Conservation (phyloP, 768 basidiomycete species). For the Hirschioporus abietinus region DNA sequence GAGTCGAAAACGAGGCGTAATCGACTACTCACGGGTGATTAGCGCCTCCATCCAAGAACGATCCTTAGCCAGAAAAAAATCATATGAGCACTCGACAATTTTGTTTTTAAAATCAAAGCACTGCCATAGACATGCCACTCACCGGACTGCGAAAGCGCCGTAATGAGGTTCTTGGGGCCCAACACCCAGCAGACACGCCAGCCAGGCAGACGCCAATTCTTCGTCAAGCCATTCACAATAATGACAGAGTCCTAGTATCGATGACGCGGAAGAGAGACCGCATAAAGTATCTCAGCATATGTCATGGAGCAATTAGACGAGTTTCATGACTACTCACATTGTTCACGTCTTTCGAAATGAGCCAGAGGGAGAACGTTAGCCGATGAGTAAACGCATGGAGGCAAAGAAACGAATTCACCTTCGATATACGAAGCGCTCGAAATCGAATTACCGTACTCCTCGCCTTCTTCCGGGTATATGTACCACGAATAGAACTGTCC, state of each 20-base stretch:
- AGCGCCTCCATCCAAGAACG: conserved; percentile 92
- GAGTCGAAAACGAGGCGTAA: not conserved
- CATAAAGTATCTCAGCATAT: not conserved
- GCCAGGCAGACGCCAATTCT: conserved; percentile 95
- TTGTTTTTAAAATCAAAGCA: not conserved
- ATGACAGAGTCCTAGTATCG: conserved; percentile 63
- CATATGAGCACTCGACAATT: conserved; percentile 2
- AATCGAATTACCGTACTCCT: conserved; percentile 70
- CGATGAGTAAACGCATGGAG: not conserved
- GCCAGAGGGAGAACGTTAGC: not conserved
- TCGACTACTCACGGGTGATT: conserved; percentile 71
- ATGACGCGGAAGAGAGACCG: too few species aligned
- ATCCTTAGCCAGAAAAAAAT: conserved; percentile 36
- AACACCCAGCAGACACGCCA: conserved; percentile 95
- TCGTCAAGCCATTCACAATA: conserved; percentile 90
- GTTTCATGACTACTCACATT: conserved; percentile 34
- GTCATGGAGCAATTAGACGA: too few species aligned
- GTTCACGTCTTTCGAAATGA: conserved; percentile 56
- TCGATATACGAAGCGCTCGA: conserved; percentile 82
- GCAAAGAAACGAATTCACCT: conserved; percentile 10
- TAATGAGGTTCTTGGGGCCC: conserved; percentile 83
- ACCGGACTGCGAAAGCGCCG: conserved; percentile 88
- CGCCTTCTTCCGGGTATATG: conserved; percentile 75
- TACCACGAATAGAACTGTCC: conserved; percentile 92
- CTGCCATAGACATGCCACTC: conserved; percentile 13